phyloP scores from a whole-genome alignment of 805 yeast genomes.

The Candida ponderosae region DNA sequence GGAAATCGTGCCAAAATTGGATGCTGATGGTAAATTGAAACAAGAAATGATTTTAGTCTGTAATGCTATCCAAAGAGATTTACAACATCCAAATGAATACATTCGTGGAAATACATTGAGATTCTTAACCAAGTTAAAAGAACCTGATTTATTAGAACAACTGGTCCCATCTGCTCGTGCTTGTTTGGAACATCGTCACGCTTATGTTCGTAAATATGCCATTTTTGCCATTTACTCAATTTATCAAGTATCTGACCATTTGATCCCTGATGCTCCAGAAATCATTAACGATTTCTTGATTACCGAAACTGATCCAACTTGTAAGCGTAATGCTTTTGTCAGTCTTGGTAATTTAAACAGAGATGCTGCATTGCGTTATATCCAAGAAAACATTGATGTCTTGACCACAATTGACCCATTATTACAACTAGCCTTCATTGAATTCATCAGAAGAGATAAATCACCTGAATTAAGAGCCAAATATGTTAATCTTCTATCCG shows the following conservation, averaged over 20 bases:
- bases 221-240: conserved; percentile 84
- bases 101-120: conserved; percentile 93
- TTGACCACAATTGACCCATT: conserved; percentile 70
- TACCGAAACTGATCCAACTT: conserved; percentile 85
- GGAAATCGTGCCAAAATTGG: conserved; percentile 95
- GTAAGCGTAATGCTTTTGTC: conserved; percentile 92
- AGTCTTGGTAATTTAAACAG: conserved; percentile 78
- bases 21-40: conserved; percentile 81
- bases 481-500: conserved; percentile 66
- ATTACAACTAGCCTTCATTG: conserved; percentile 83
- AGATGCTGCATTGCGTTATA: conserved; percentile 74
- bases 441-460: conserved; percentile 78
- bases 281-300: conserved; percentile 63
- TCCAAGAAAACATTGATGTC: conserved; percentile 58
- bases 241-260: conserved; percentile 72
- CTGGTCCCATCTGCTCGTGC: conserved; percentile 87
- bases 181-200: conserved; percentile 93
- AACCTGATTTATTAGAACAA: conserved; percentile 91
- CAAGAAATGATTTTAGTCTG: conserved; percentile 99
- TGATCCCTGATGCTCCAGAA: conserved; percentile 94
- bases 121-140: conserved; percentile 82
- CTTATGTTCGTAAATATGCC: conserved; percentile 96
- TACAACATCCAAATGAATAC: conserved; percentile 97
- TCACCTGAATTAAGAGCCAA: conserved; percentile 60
- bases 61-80: conserved; percentile 94